Conservation (phyloP, 2,329 filamentous ascomycete species). For the Fusarium coicis region DNA sequence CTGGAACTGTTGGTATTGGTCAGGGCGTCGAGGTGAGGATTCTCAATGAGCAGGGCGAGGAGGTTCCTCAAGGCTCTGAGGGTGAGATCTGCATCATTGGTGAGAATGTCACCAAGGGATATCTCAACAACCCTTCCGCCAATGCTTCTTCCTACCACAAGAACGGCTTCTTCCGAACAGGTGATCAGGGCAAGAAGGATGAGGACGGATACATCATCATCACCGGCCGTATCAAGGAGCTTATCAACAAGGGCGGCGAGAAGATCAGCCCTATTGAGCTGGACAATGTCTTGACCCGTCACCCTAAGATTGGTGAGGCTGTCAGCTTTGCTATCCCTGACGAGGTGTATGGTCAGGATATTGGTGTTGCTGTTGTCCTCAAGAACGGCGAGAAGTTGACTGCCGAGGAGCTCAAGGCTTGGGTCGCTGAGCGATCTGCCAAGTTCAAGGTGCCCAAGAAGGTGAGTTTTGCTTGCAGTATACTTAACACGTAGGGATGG, state of each 20-base stretch:
- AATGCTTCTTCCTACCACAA: slow-evolving; percentile 79
- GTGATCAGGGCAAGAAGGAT: slow-evolving; percentile 86
- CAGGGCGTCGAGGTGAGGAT: slow-evolving; percentile 87
- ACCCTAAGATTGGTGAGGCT: slow-evolving; percentile 78
- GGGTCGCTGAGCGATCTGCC: slow-evolving; percentile 75
- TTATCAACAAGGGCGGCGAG: slow-evolving; percentile 91
- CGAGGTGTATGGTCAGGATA: slow-evolving; percentile 84
- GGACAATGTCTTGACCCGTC: slow-evolving; percentile 81
- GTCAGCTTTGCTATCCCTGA: slow-evolving; percentile 87
- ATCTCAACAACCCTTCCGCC: slow-evolving; percentile 83
- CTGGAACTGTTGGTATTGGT: slow-evolving; percentile 83
- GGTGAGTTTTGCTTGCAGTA: slow-evolving; percentile 57
- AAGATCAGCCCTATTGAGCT: slow-evolving; percentile 91
- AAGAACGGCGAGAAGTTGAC: slow-evolving; percentile 70
- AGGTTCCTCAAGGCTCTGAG: slow-evolving; percentile 75
- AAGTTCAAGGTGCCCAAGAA: slow-evolving; percentile 90
- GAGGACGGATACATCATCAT: slow-evolving; percentile 85
- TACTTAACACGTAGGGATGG: neutral
- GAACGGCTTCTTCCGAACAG: slow-evolving; percentile 86
- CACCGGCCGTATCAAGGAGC: slow-evolving; percentile 91
- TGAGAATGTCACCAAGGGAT: slow-evolving; percentile 85
- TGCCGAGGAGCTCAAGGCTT: slow-evolving; percentile 72
- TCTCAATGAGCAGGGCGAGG: slow-evolving; percentile 74
- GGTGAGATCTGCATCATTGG: slow-evolving; percentile 87
- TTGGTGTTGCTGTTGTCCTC: slow-evolving; percentile 79